These are phyloP conservation scores for Vigna trinervia DNA, from an alignment of 306 rosid species.

Conservation along the genomic window DNA sequence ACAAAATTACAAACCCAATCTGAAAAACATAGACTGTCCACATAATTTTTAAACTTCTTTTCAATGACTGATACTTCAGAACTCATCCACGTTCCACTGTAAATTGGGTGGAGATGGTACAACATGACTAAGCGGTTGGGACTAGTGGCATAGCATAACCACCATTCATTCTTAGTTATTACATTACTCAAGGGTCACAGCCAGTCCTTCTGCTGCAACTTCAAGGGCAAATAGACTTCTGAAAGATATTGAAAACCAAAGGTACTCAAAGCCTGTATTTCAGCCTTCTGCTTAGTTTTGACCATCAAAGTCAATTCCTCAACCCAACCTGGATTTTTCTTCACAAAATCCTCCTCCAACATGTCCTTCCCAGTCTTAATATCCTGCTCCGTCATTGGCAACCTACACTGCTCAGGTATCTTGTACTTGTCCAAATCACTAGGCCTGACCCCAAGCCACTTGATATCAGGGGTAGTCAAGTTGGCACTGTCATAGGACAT, in stretches of 20 bases:
- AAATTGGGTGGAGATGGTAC: conserved; percentile 15
- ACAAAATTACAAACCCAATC: neutral
- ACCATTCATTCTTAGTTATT: conserved; percentile 11
- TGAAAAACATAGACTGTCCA: neutral
- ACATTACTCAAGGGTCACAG: conserved; percentile 51
- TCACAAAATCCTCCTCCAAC: conserved; percentile 94
- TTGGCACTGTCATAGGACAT: conserved; percentile 95
- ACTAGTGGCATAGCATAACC: neutral
- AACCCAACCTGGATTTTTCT: conserved; percentile 97
- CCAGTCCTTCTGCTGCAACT: conserved; percentile 93
- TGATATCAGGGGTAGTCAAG: conserved; percentile 92
- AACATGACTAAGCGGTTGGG: conserved; percentile 19
- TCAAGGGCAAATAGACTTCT: conserved; percentile 87
- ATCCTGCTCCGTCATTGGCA: conserved; percentile 97
- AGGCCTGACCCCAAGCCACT: conserved; percentile 92
- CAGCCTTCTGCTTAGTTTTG: conserved; percentile 96
- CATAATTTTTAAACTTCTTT: conserved; percentile 16
- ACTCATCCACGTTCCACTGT: conserved; percentile 25
- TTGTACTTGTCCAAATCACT: conserved; percentile 93
- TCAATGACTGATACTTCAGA: conserved; percentile 2
- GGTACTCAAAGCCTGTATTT: conserved; percentile 91
- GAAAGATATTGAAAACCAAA: conserved; percentile 92
- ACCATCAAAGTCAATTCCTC: conserved; percentile 91
- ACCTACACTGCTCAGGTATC: conserved; percentile 90
- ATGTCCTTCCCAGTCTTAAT: conserved; percentile 93